Percentiles rank a stretch among this genome's conserved stretches.
phyloP scores from a whole-genome alignment of 2,329 filamentous ascomycete genomes.

The Paracamarosporium sp. region DNA sequence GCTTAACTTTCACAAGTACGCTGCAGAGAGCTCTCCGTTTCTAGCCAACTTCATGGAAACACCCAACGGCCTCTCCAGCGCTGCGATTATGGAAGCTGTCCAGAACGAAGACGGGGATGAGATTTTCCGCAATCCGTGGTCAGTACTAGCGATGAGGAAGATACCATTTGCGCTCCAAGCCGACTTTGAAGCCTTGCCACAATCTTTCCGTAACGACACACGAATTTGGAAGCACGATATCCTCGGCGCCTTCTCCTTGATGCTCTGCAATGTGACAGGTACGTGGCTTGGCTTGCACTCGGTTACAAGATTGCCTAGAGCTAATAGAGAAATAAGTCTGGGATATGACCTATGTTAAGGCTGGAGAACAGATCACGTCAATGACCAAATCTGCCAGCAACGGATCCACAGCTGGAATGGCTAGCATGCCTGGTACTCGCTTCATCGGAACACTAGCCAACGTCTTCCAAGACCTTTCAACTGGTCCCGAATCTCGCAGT shows the following conservation, averaged over 20 bases:
- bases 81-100: not conserved
- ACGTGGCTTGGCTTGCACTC: not conserved
- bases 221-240: slow-evolving; percentile 16
- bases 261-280: slow-evolving; percentile 18
- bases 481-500: not conserved
- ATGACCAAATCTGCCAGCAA: slow-evolving; percentile 15
- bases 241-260: slow-evolving; percentile 7
- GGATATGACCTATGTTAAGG: slow-evolving; percentile 10
- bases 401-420: slow-evolving; percentile 14
- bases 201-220: slow-evolving; percentile 7
- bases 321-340: slow-evolving; percentile 9
- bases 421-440: slow-evolving; percentile 10
- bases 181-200: slow-evolving; percentile 11
- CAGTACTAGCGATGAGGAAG: slow-evolving; percentile 9
- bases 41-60: not conserved
- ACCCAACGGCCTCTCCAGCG: not conserved
- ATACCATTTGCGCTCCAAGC: slow-evolving; percentile 13
- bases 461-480: slow-evolving; percentile 6
- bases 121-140: slow-evolving; percentile 18
- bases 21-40: slow-evolving; percentile 9
- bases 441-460: slow-evolving; percentile 4
- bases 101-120: slow-evolving; percentile 12
- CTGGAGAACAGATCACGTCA: not conserved
- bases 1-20: slow-evolving; percentile 14
- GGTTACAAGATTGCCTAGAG: not conserved